These are phyloP conservation scores for Heterococcus sp. DNA, from an alignment of 108 stramenopile species.

Conservation along the genomic window DNA sequence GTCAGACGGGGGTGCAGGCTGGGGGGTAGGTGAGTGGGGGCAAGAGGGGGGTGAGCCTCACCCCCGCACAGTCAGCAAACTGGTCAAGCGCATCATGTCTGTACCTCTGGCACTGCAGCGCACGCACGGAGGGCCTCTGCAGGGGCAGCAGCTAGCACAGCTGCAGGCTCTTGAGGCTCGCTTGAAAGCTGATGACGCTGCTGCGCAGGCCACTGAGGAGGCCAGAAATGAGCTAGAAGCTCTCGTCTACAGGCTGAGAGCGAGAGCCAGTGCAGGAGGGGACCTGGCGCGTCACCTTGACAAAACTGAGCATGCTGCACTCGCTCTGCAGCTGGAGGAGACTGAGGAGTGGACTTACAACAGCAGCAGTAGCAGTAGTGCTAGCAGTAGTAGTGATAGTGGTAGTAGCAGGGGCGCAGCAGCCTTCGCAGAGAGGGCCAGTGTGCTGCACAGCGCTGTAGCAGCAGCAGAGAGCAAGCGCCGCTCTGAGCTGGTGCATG, in stretches of 20 bases:
- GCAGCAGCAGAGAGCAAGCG: neutral
- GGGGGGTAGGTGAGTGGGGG: neutral
- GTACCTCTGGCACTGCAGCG: slow-evolving; percentile 11
- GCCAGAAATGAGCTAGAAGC: slow-evolving; percentile 22
- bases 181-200: slow-evolving; percentile 2
- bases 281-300: slow-evolving; percentile 3
- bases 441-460: neutral
- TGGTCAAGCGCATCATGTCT: neutral
- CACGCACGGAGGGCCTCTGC: neutral
- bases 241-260: slow-evolving; percentile 7
- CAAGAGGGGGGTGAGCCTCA: neutral
- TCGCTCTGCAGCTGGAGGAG: slow-evolving; percentile 1
- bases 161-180: neutral
- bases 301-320: neutral
- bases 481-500: neutral
- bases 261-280: slow-evolving; percentile 2
- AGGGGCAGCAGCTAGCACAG: neutral
- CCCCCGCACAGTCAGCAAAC: neutral
- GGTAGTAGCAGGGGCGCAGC: neutral
- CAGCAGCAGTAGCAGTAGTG: too few species aligned
- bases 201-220: slow-evolving; percentile 8
- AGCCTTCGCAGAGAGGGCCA: neutral
- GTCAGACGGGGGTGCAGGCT: neutral
- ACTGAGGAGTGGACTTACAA: slow-evolving; percentile 14
- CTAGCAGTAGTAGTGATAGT: too few species aligned